These are phyloP conservation scores for Mangifera indica DNA, from an alignment of 345 rosid species.

Conservation along the genomic window DNA sequence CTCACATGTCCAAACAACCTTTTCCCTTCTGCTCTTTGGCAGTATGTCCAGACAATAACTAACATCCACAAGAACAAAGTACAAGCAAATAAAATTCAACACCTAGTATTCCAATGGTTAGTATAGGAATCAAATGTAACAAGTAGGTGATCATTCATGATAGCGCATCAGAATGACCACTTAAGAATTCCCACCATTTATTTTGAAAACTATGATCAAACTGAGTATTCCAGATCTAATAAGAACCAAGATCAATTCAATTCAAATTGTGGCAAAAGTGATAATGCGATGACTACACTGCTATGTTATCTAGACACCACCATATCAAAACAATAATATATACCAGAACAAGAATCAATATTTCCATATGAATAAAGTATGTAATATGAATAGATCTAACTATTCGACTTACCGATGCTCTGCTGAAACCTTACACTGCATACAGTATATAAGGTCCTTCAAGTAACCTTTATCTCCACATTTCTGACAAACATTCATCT, in stretches of 20 bases:
- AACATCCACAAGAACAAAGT: background rate
- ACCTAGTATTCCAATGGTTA: no score
- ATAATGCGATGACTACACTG: no score
- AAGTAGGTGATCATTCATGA: no score
- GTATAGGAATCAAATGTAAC: no score
- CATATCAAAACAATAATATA: background rate
- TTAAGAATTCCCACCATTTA: no score
- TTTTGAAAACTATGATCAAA: no score
- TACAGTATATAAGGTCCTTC: slow-evolving; percentile 21
- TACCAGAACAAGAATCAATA: no score
- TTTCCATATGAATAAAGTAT: no score
- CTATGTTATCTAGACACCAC: background rate
- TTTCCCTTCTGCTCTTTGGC: slow-evolving; percentile 9
- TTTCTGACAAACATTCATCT: slow-evolving; percentile 31
- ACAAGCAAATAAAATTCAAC: no score
- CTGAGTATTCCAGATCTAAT: no score
- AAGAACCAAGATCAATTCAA: background rate
- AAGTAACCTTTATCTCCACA: slow-evolving; percentile 22
- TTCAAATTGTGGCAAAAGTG: background rate
- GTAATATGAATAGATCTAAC: no score
- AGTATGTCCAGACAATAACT: slow-evolving; percentile 27
- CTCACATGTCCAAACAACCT: slow-evolving; percentile 20
- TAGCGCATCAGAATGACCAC: no score
- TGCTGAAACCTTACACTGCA: slow-evolving; percentile 18
- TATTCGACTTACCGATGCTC: slow-evolving; percentile 26